Conservation (phyloP, 108 stramenopile genomes). For the Nannochloropsis oceanica region DNA sequence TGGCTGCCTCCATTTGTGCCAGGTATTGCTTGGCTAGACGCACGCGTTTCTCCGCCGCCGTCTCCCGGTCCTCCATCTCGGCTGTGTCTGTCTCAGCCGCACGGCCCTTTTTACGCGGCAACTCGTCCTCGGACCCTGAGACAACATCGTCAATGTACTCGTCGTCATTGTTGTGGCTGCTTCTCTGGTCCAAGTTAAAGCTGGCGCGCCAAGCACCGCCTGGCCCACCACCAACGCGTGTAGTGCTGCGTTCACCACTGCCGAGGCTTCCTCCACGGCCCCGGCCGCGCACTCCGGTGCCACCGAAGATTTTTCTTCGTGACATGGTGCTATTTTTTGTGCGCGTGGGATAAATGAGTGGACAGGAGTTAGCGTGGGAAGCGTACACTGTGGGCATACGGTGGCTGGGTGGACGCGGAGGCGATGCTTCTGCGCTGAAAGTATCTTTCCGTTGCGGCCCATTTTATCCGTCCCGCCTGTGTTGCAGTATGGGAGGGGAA, state of each 20-base stretch:
- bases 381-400: no score
- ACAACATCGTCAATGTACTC: background rate
- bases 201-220: background rate
- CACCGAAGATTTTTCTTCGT: background rate
- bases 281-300: background rate
- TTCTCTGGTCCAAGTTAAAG: background rate
- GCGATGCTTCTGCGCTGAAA: no score
- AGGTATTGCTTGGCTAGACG: conserved; percentile 43
- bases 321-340: background rate
- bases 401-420: no score
- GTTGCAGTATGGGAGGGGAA: no score
- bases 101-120: background rate
- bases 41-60: conserved; percentile 41
- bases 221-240: background rate
- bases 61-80: conserved; percentile 34
- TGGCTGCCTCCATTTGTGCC: conserved; percentile 17
- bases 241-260: background rate
- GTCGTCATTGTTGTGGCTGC: background rate
- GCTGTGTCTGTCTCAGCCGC: background rate
- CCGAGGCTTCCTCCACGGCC: background rate
- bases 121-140: conserved; percentile 1
- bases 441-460: no score
- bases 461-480: no score
- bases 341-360: no score
- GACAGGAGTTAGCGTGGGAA: no score